These are phyloP conservation scores for Boeremia exigua DNA, from an alignment of 2,329 filamentous ascomycete genomes.

Conservation along the genomic window DNA sequence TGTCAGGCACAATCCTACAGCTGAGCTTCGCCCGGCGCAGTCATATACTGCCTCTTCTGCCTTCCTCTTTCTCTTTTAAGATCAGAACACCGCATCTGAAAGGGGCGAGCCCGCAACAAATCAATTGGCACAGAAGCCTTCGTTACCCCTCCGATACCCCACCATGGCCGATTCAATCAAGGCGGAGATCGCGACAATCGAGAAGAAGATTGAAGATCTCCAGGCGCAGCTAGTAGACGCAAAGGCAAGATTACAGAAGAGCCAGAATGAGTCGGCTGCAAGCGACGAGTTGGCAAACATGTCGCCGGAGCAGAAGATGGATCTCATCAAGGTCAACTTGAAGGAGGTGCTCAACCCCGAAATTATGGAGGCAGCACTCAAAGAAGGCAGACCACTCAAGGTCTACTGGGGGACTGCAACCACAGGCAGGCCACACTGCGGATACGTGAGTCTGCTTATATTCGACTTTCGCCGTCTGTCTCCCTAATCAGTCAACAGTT, in stretches of 20 bases:
- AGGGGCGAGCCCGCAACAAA: neutral
- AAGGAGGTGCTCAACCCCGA: conserved; percentile 84
- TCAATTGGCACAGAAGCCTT: conserved; percentile 22
- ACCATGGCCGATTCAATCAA: conserved; percentile 40
- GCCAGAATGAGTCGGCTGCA: conserved; percentile 23
- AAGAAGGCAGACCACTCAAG: conserved; percentile 69
- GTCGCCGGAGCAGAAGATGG: conserved; percentile 67
- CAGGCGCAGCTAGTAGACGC: conserved; percentile 41
- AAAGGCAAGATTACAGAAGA: conserved; percentile 35
- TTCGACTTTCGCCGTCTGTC: neutral
- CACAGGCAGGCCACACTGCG: conserved; percentile 85
- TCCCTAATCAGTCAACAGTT: conserved; percentile 54
- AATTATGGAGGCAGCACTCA: conserved; percentile 76
- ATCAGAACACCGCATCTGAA: neutral
- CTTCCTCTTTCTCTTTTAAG: neutral
- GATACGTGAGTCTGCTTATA: conserved; percentile 62
- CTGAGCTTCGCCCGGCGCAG: conserved; percentile 9
- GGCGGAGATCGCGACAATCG: conserved; percentile 40
- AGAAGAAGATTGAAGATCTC: conserved; percentile 41
- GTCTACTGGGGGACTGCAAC: conserved; percentile 91
- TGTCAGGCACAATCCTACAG: conserved; percentile 10
- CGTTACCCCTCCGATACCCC: conserved; percentile 32
- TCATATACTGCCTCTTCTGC: conserved; percentile 5
- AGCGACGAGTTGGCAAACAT: conserved; percentile 38
- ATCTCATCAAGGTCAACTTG: conserved; percentile 80